phyloP scores from a whole-genome alignment of 768 basidiomycete species.

The Tricholomella constricta region DNA sequence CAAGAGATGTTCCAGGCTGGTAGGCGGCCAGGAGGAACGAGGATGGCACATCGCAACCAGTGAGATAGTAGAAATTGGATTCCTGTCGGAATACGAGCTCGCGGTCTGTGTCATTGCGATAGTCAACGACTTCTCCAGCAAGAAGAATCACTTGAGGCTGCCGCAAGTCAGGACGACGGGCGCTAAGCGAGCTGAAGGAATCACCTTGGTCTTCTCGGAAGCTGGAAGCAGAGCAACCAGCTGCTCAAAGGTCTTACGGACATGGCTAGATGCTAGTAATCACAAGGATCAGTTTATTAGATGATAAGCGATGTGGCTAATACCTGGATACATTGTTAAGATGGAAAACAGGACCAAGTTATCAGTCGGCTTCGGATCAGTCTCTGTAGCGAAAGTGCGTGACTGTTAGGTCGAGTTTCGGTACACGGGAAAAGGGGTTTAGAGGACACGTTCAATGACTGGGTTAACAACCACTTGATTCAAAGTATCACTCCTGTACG shows the following conservation, averaged over 20 bases:
- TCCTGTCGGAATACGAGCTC: conserved; percentile 72
- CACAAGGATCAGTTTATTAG: neutral
- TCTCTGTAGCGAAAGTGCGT: no score
- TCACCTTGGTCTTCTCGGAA: conserved; percentile 54
- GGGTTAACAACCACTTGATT: no score
- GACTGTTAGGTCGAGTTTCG: no score
- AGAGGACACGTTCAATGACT: no score
- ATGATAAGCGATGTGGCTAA: neutral
- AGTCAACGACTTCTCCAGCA: conserved; percentile 62
- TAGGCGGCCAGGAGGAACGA: conserved; percentile 67
- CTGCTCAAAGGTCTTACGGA: conserved; percentile 51
- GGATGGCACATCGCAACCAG: conserved; percentile 75
- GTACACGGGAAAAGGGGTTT: no score
- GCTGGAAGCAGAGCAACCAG: conserved; percentile 52
- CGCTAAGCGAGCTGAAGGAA: neutral
- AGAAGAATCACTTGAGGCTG: conserved; percentile 74
- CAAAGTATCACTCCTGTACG: no score
- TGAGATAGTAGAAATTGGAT: conserved; percentile 88
- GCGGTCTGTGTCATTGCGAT: conserved; percentile 83
- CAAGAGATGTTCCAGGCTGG: conserved; percentile 49
- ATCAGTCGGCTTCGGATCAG: conserved; percentile 12
- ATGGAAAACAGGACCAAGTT: conserved; percentile 8
- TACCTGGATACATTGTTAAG: conserved; percentile 14
- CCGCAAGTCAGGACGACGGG: neutral
- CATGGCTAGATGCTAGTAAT: conserved; percentile 29